Evolutionary conservation across 1,284 basidiomycete genomes (phyloP).

Genomic region (Cryptococcus hybrid): DNA sequence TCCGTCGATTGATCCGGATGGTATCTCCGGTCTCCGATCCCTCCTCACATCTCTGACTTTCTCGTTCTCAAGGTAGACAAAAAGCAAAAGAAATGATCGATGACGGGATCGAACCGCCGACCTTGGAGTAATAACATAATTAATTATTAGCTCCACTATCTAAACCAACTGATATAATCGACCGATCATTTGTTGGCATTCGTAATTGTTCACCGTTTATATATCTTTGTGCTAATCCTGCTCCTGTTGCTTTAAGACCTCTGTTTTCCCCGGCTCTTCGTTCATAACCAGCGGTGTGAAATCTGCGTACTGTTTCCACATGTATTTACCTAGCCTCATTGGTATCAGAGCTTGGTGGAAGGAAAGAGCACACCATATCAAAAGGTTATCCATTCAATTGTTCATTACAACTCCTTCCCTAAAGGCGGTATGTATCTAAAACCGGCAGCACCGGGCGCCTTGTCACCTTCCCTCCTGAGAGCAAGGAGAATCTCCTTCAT

Average conservation of each 20-base stretch:
- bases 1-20: too few relatives aligned
- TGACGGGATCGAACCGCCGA: constrained; percentile 10
- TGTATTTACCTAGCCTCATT: neutral
- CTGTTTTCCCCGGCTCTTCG: too few relatives aligned
- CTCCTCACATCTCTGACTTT: too few relatives aligned
- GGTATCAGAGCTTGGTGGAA: neutral
- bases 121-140: constrained; percentile 1
- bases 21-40: too few relatives aligned
- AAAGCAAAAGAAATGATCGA: constrained; percentile 2
- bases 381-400: neutral
- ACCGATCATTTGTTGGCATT: too few relatives aligned
- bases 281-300: neutral
- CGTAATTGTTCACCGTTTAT: too few relatives aligned
- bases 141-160: too few relatives aligned
- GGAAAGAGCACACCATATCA: neutral
- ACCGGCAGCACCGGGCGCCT: constrained; percentile 86
- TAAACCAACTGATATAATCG: too few relatives aligned
- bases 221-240: too few relatives aligned
- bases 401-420: neutral
- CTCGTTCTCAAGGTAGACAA: neutral
- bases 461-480: constrained; percentile 81
- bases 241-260: too few relatives aligned
- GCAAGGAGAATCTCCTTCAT: constrained; percentile 89
- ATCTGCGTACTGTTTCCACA: neutral
- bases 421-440: constrained; percentile 52